Percentiles rank a stretch among this genome's conserved stretches.
Conservation (phyloP, 108 stramenopile species). For the Schizochytrium sp. region DNA sequence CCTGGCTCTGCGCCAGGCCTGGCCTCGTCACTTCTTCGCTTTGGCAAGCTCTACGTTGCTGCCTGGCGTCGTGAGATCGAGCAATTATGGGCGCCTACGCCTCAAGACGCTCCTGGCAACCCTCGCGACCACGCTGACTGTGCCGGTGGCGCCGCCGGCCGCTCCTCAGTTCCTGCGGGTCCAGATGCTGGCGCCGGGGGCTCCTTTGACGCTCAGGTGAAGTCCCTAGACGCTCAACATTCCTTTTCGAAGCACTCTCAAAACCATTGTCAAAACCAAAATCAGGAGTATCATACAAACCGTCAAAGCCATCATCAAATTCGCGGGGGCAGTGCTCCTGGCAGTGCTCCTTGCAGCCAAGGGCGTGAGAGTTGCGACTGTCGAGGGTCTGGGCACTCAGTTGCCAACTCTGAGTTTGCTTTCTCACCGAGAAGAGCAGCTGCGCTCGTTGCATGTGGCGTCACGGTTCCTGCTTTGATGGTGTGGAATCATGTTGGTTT, state of each 20-base stretch:
- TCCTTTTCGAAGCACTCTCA: too few relatives aligned
- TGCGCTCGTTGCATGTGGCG: not conserved
- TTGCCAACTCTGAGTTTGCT: not conserved
- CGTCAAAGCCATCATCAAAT: too few relatives aligned
- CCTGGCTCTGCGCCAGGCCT: not conserved
- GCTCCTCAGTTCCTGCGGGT: not conserved
- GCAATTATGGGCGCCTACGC: not conserved
- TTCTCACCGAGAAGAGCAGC: conserved; percentile 1
- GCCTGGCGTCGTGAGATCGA: not conserved
- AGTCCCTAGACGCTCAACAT: too few relatives aligned
- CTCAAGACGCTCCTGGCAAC: too few relatives aligned
- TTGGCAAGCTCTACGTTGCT: not conserved
- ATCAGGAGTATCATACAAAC: too few relatives aligned
- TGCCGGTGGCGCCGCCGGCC: not conserved
- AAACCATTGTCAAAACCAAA: too few relatives aligned
- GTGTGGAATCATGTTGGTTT: conserved; percentile 68
- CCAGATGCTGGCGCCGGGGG: not conserved
- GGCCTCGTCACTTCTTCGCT: not conserved
- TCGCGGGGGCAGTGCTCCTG: too few relatives aligned
- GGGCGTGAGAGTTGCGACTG: too few relatives aligned
- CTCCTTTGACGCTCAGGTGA: not conserved
- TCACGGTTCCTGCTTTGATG: conserved; percentile 56
- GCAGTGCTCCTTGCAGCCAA: too few relatives aligned
- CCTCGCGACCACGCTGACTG: too few relatives aligned
- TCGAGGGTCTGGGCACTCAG: too few relatives aligned